phyloP scores from a whole-genome alignment of 106 monocot genomes.

The Triglochin maritima region DNA sequence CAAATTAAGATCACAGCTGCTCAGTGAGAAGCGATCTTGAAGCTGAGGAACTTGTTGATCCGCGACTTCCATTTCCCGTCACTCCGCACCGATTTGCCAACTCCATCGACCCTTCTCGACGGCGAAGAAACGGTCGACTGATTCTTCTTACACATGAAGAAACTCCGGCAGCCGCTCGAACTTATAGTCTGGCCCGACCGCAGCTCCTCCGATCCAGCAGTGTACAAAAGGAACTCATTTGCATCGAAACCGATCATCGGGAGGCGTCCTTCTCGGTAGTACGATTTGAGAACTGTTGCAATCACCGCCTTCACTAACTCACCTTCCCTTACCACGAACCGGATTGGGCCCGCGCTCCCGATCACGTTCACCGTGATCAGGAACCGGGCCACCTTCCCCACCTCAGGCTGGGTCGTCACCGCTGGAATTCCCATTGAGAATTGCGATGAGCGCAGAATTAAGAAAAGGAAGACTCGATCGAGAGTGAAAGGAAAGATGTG shows the following conservation, averaged over 20 bases:
- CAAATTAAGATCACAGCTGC: too few species aligned
- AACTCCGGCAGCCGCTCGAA: constrained; percentile 23
- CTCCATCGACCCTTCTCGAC: not conserved
- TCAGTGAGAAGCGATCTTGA: constrained; percentile 26
- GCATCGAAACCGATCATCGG: constrained; percentile 50
- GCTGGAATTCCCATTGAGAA: too few species aligned
- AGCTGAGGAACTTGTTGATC: constrained; percentile 21
- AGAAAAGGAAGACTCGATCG: too few species aligned
- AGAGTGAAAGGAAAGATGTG: too few species aligned
- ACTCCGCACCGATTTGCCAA: not conserved
- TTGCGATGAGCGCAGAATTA: too few species aligned
- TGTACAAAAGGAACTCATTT: constrained; percentile 44
- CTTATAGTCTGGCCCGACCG: constrained; percentile 22
- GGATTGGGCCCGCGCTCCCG: constrained; percentile 63
- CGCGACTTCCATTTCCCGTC: constrained; percentile 17
- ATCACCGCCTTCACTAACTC: constrained; percentile 51
- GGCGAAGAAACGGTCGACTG: not conserved
- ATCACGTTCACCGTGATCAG: constrained; percentile 56
- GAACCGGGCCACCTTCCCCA: constrained; percentile 15
- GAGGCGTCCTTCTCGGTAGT: constrained; percentile 53
- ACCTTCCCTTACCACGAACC: constrained; percentile 48
- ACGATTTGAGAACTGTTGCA: constrained; percentile 29
- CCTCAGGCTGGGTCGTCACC: not conserved
- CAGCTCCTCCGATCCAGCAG: constrained; percentile 40
- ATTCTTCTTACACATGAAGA: constrained; percentile 43